Conservation (phyloP, 2,329 filamentous ascomycete genomes). For the Apiospora rasikravindrae region DNA sequence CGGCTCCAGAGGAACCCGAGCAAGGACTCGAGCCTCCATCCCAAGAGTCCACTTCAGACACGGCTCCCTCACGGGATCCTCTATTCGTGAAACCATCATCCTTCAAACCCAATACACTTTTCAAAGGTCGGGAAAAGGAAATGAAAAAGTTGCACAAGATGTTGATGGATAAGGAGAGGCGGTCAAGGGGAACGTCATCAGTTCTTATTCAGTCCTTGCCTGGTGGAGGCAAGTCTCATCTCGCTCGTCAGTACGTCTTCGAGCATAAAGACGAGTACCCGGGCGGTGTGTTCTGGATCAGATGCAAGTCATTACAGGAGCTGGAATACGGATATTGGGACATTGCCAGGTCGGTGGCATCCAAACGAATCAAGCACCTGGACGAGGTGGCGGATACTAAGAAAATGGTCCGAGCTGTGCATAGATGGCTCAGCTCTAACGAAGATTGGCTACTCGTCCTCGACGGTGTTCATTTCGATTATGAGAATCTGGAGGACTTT, state of each 20-base stretch:
- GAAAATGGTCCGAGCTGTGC: constrained; percentile 61
- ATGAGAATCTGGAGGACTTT: constrained; percentile 61
- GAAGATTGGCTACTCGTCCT: constrained; percentile 72
- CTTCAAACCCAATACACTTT: constrained; percentile 64
- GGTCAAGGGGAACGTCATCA: constrained; percentile 63
- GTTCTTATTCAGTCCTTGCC: constrained; percentile 69
- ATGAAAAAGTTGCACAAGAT: constrained; percentile 63
- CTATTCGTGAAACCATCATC: constrained; percentile 55
- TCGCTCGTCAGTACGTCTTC: constrained; percentile 72
- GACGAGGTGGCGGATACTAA: constrained; percentile 47
- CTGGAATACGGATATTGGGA: constrained; percentile 68
- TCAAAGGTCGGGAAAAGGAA: constrained; percentile 63
- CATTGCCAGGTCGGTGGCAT: constrained; percentile 62
- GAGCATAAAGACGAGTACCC: constrained; percentile 62
- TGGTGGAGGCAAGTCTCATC: constrained; percentile 71
- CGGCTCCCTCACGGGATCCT: constrained; percentile 30
- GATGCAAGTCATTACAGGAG: constrained; percentile 64
- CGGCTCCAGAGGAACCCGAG: constrained; percentile 34
- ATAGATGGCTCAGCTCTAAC: constrained; percentile 64
- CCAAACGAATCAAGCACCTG: constrained; percentile 37
- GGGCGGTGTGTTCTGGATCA: constrained; percentile 73
- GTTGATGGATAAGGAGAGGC: constrained; percentile 60
- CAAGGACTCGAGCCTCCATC: constrained; percentile 36
- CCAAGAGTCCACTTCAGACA: constrained; percentile 34
- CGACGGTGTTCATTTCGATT: constrained; percentile 68